Base-by-base conservation (phyloP, 1,284 basidiomycete species). In the Takashimella tepidaria region DNA sequence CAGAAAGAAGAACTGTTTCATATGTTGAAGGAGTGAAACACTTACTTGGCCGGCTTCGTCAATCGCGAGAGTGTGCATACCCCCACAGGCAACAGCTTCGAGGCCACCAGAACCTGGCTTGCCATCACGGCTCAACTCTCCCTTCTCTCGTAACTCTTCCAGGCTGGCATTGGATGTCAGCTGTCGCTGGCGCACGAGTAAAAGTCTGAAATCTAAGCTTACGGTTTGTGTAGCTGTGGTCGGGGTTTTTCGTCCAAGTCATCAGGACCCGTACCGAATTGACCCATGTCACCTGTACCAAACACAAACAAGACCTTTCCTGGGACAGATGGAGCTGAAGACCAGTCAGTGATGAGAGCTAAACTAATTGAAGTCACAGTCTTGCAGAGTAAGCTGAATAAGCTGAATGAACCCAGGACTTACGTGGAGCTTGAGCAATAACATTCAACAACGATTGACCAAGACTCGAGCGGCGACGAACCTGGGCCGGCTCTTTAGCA, bases 201-300 rank as follows among this genome's bases (percentile, higher is more conserved):
- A 2, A 2, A 23, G 41, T 23, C 19, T 19, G 19, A 46, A 47
- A 53, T 41, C 47, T 22, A 4, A 22, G 41, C 3, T 57, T 24
- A 78, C 73, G 73, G 77, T 12, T 65, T 61, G 58, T 81, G 89
- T 53, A 84, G 79, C 66, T 82, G 84, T 4, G 89, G 89, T 59
- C 84, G 85, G 51, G 80, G 75, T 56, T 86, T 79, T 72, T 92
- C 87, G 54, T 78, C 82, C 27, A 88, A 76, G 48, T 80, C 72
- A 59, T 86, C 84, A 3, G 74, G 72, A 3, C 90, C 90, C 75
- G 89, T 81, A 19, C 90, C 91, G 64, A 92, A 86, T 71, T 93
- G 90, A 43, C 89, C 90, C 76, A 88, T 88, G 73, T 91, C 89
- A 20, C 89, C 90, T 4, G 74, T 76, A 6, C 91, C 91, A 83